Base-by-base conservation (phyloP, 1,284 basidiomycete species). In the Ceratobasidium theobromae region DNA sequence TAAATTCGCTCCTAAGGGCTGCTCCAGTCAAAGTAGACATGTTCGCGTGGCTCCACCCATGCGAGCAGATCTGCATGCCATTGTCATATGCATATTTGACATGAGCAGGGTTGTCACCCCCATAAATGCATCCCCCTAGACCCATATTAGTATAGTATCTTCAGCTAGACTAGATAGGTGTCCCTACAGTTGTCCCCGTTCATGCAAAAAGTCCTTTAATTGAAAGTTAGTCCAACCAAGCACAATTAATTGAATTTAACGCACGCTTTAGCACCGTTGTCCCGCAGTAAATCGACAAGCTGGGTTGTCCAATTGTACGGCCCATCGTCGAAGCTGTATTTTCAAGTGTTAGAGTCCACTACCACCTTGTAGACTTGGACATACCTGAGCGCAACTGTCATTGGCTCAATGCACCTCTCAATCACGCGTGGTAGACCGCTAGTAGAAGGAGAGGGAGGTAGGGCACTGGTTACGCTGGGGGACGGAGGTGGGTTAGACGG, bases 281-380 rank as follows among this genome's bases (percentile, higher is more conserved):
- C 27, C 12, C 30, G 6, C 23, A 66, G 27, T 4, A 30, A 25
- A 21, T 52, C 40, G 0, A 62, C 55, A 18, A 67, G 16, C 21
- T 67, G 38, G 35, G 41, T 46, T 28, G 32, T 53, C 11, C 18
- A 38, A 5, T n/a, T 21, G 49, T 67, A 67, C 1, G 66, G 66
- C 27, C 66, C 66, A 30, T 67, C 66, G 32, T 67, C 66, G 16
- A 64, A 64, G 14, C 58, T 64, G 12, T 35, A 51, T 48, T 23
- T 16, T 9, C 6, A 23, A 16, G 27, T 14, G n/a, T 6, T 4
- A 48, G 45, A 46, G 6, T 4, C 1, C 1, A 49, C n/a, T 4
- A 60, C n/a, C 6, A 14, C 38, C 21, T 25, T 35, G 52, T 8
- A 3, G n/a, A n/a, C n/a, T n/a, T n/a, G 4, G 1, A 52, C 58